Base-by-base conservation (phyloP, 2,329 filamentous ascomycete genomes). In the Pyrenophora tritici-repentis region DNA sequence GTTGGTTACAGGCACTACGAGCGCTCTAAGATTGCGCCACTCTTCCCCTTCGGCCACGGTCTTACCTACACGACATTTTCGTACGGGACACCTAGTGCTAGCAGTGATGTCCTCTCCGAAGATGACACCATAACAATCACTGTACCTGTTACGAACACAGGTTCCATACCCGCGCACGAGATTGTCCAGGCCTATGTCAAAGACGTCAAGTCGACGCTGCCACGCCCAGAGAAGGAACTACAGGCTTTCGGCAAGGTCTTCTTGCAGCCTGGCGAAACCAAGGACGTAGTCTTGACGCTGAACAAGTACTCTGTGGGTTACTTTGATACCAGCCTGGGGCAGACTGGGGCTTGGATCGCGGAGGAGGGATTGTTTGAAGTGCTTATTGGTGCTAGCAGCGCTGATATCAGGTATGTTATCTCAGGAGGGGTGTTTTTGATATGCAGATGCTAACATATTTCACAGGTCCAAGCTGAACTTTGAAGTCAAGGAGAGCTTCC, bases 21-120 rank as follows among this genome's bases (percentile, higher is more conserved):
- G 62, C 82, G 82, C 16, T 75, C 78, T 10, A 77, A 78, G 20
- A 79, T 86, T 42, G 73, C 78, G 4, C 85, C 86, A 0, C 77
- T 88, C 0, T 91, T 92, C 73, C 81, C 87, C 50, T 95, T 95
- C 68, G 88, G 88, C 10, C 86, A 91, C 67, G 88, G 90, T 2
- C 78, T 94, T 1, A 89, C 86, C 13, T 94, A 92, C 73, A 91
- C 89, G 0, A 84, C 77, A 0, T 93, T 91, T 67, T 78, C 81
- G 39, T 87, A 89, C 63, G 83, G 84, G 12, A 75, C 78, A 1
- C 80, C 85, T 0, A 79, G 78, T 3, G 76, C 86, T 45, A 78
- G 74, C 60, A 80, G 44, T 68, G 75, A 1, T 67, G 82, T 47
- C 34, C 75, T 86, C 62, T 68, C 35, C 1, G 76, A 84, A 72